phyloP scores from a whole-genome alignment of 2,329 filamentous ascomycete genomes.

The Fusarium anthophilum region DNA sequence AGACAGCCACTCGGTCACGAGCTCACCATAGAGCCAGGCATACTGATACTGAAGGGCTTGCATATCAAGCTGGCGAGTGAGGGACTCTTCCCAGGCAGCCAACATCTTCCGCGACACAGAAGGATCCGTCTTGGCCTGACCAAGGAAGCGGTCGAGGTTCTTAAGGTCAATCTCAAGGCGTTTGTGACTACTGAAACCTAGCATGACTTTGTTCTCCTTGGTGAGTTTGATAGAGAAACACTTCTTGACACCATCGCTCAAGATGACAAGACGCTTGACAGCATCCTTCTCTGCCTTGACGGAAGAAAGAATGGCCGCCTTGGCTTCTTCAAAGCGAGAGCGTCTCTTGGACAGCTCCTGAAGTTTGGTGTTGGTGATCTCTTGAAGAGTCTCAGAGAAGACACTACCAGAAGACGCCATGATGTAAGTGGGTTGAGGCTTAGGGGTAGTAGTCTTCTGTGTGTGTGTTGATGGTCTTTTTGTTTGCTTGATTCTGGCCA shows the following conservation, averaged over 20 bases:
- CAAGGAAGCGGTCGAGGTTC: slow-evolving; percentile 53
- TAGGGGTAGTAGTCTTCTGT: neutral
- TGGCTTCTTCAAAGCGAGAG: slow-evolving; percentile 49
- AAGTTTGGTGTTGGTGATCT: slow-evolving; percentile 56
- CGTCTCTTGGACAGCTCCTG: slow-evolving; percentile 55
- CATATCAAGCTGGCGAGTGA: slow-evolving; percentile 51
- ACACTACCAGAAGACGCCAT: slow-evolving; percentile 48
- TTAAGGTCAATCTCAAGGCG: slow-evolving; percentile 47
- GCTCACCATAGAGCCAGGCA: slow-evolving; percentile 55
- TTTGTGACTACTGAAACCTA: slow-evolving; percentile 35
- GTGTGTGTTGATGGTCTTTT: neutral
- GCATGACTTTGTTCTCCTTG: slow-evolving; percentile 40
- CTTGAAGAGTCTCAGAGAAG: slow-evolving; percentile 54
- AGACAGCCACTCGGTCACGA: slow-evolving; percentile 59
- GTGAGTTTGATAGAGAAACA: slow-evolving; percentile 48
- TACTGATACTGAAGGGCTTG: slow-evolving; percentile 56
- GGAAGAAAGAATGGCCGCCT: slow-evolving; percentile 43
- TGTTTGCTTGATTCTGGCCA: neutral
- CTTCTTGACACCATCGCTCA: slow-evolving; percentile 50
- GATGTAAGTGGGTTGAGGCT: slow-evolving; percentile 1
- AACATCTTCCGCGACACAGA: slow-evolving; percentile 50
- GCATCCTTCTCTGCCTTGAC: slow-evolving; percentile 41
- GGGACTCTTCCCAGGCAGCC: slow-evolving; percentile 47
- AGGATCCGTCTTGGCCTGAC: slow-evolving; percentile 53
- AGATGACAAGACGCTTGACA: slow-evolving; percentile 44